These are phyloP conservation scores for Colletotrichum sublineola DNA, from an alignment of 2,329 filamentous ascomycete genomes.

Conservation along the genomic window DNA sequence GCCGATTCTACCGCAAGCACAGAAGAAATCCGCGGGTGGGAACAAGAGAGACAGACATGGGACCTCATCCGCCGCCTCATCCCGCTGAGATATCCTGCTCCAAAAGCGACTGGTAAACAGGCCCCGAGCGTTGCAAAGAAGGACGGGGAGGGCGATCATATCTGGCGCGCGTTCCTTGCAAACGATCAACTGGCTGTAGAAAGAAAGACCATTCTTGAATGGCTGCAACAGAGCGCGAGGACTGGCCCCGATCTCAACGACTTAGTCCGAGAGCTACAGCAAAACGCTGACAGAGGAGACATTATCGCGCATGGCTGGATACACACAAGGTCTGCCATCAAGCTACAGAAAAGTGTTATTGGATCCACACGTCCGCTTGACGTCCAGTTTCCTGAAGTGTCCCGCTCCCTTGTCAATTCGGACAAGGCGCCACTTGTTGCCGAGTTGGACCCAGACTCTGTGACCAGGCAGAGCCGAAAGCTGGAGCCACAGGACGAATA, in stretches of 20 bases:
- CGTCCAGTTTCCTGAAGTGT: slow-evolving; percentile 69
- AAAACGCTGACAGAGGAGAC: slow-evolving; percentile 82
- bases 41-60: slow-evolving; percentile 92
- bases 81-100: slow-evolving; percentile 72
- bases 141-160: not conserved
- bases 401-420: slow-evolving; percentile 68
- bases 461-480: slow-evolving; percentile 80
- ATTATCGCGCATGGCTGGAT: slow-evolving; percentile 92
- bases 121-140: not conserved
- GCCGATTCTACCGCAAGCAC: slow-evolving; percentile 57
- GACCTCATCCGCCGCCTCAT: slow-evolving; percentile 83
- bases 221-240: slow-evolving; percentile 84
- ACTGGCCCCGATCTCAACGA: slow-evolving; percentile 79
- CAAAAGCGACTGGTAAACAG: slow-evolving; percentile 14
- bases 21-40: slow-evolving; percentile 67
- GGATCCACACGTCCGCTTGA: slow-evolving; percentile 60
- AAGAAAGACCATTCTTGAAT: slow-evolving; percentile 83
- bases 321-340: slow-evolving; percentile 90
- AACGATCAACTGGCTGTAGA: slow-evolving; percentile 81
- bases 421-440: slow-evolving; percentile 79
- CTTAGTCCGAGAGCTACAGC: slow-evolving; percentile 81
- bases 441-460: slow-evolving; percentile 91
- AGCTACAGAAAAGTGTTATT: slow-evolving; percentile 84
- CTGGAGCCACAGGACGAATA: slow-evolving; percentile 87
- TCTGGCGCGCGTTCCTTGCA: slow-evolving; percentile 74